Conservation (phyloP, 768 basidiomycete genomes). For the Amyloporia xantha region DNA sequence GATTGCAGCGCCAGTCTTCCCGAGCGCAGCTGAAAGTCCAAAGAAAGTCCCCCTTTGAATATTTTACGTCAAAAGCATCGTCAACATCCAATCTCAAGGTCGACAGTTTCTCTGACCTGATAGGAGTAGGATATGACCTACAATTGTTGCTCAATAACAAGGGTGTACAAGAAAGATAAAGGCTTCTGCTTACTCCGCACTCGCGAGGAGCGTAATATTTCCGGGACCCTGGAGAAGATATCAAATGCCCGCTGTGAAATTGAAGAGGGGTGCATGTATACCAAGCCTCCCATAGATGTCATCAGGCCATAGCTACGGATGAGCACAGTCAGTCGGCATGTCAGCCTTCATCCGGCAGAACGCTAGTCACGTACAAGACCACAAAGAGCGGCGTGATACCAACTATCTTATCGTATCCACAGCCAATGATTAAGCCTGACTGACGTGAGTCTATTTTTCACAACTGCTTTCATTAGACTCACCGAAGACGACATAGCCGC, state of each 20-base stretch:
- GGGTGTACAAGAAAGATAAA: background rate
- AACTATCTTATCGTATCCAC: slow-evolving; percentile 55
- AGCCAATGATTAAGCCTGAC: slow-evolving; percentile 49
- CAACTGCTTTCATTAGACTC: slow-evolving; percentile 10
- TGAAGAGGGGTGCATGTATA: slow-evolving; percentile 16
- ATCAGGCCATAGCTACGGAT: slow-evolving; percentile 55
- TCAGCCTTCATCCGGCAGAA: too few species aligned
- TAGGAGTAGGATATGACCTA: slow-evolving; percentile 1
- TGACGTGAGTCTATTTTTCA: background rate
- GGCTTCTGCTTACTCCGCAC: slow-evolving; percentile 46
- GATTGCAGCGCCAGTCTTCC: slow-evolving; percentile 64
- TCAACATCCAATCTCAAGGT: too few species aligned
- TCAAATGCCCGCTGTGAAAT: too few species aligned
- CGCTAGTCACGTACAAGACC: slow-evolving; percentile 44
- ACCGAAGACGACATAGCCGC: slow-evolving; percentile 63
- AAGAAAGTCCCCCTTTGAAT: too few species aligned
- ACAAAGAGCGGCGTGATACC: slow-evolving; percentile 61
- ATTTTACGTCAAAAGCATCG: too few species aligned
- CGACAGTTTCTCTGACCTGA: slow-evolving; percentile 3
- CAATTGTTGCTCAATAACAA: background rate
- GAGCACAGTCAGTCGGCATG: background rate
- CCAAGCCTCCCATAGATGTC: slow-evolving; percentile 65
- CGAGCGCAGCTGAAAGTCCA: slow-evolving; percentile 41
- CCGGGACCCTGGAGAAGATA: slow-evolving; percentile 52
- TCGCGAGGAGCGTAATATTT: slow-evolving; percentile 61